These are phyloP conservation scores for Talaromyces sp. DNA, from an alignment of 2,329 filamentous ascomycete species.

Conservation along the genomic window DNA sequence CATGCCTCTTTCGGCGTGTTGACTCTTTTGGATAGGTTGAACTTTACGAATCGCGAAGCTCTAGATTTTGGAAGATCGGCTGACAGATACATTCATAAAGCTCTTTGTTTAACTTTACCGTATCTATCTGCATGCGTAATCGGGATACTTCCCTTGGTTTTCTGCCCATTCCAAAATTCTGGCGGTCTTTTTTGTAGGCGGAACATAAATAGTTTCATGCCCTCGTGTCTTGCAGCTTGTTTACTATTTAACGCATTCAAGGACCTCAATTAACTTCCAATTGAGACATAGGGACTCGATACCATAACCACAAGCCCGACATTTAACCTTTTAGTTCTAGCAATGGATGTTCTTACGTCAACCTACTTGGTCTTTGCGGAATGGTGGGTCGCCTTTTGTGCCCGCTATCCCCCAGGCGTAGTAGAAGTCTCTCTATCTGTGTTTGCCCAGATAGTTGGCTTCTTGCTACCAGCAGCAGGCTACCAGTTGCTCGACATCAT, in stretches of 20 bases:
- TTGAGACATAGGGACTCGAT: too few species aligned
- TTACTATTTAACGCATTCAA: too few species aligned
- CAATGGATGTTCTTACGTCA: neutral
- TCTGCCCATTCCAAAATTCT: too few species aligned
- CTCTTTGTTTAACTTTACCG: neutral
- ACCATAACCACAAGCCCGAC: neutral
- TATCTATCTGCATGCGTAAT: neutral
- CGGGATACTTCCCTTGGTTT: neutral
- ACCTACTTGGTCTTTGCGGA: neutral
- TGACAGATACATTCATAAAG: neutral
- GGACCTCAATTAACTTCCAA: too few species aligned
- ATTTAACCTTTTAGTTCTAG: neutral
- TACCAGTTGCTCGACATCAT: conserved; percentile 14
- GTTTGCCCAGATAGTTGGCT: conserved; percentile 37
- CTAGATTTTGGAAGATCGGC: neutral
- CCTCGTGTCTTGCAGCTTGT: too few species aligned
- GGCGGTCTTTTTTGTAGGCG: too few species aligned
- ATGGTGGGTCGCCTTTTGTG: neutral
- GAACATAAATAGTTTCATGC: too few species aligned
- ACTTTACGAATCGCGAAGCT: neutral
- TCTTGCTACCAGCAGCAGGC: conserved; percentile 15
- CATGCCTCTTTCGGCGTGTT: neutral
- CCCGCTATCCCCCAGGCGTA: conserved; percentile 10
- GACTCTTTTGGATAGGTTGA: neutral
- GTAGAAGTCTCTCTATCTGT: conserved; percentile 36